These are phyloP conservation scores for Dactylonectria macrodidyma DNA, from an alignment of 2,329 filamentous ascomycete species.

Conservation along the genomic window DNA sequence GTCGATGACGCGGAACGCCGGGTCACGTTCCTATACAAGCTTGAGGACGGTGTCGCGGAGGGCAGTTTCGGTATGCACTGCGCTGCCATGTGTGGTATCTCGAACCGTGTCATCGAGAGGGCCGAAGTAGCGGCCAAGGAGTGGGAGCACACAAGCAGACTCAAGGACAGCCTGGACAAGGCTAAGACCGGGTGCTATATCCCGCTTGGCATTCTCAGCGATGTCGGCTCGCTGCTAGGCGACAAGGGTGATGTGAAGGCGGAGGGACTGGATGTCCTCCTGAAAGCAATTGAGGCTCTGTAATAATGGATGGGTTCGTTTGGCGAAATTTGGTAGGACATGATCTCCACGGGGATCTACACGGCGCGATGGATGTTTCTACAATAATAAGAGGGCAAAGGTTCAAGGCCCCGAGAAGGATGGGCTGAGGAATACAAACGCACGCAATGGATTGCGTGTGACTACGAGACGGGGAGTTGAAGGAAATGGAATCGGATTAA, in stretches of 20 bases:
- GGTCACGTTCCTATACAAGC: conserved; percentile 97
- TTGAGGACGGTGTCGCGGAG: conserved; percentile 94
- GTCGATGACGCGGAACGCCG: conserved; percentile 87
- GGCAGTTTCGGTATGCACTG: conserved; percentile 99
- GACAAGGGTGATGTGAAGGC: conserved; percentile 66
- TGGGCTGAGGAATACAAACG: conserved; percentile 1
- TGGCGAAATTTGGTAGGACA: conserved; percentile 4
- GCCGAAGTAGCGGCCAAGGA: conserved; percentile 91
- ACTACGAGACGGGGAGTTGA: conserved; percentile 9
- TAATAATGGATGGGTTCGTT: conserved; percentile 49
- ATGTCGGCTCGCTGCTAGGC: conserved; percentile 84
- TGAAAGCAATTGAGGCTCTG: conserved; percentile 72
- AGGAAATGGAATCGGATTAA: conserved; percentile 10
- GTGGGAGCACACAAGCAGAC: conserved; percentile 94
- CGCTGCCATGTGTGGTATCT: conserved; percentile 97
- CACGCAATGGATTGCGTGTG: conserved; percentile 18
- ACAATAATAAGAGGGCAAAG: conserved; percentile 20
- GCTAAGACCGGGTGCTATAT: conserved; percentile 86
- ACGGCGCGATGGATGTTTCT: conserved; percentile 37
- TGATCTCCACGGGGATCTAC: conserved; percentile 6
- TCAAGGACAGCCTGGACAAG: conserved; percentile 90
- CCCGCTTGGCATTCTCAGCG: conserved; percentile 88
- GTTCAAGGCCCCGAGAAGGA: conserved; percentile 27
- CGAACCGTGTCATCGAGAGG: conserved; percentile 83
- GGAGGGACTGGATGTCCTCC: conserved; percentile 71